Conservation (phyloP, 2,329 filamentous ascomycete species). For the Coniochaeta ligniaria region DNA sequence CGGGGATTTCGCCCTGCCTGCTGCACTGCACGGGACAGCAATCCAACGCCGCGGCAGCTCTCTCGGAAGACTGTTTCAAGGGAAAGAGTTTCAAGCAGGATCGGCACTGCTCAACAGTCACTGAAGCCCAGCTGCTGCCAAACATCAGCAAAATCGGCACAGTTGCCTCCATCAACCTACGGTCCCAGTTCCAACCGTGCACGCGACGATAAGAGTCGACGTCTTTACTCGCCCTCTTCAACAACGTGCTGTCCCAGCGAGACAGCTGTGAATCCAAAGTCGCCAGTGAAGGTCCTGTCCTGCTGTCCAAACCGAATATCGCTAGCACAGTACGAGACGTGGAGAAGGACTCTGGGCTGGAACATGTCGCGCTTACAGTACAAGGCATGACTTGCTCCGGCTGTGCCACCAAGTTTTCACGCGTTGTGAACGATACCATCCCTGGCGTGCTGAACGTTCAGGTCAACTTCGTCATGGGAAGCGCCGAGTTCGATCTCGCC, state of each 20-base stretch:
- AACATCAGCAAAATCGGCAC: not conserved
- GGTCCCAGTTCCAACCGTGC: not conserved
- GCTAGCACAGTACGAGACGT: conserved; percentile 9
- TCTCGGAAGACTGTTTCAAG: not conserved
- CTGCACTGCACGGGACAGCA: not conserved
- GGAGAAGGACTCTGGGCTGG: conserved; percentile 17
- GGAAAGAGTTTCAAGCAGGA: not conserved
- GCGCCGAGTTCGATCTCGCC: conserved; percentile 24
- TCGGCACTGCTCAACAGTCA: not conserved
- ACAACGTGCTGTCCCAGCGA: not conserved
- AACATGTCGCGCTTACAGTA: conserved; percentile 20
- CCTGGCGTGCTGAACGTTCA: conserved; percentile 21
- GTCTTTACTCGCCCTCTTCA: not conserved
- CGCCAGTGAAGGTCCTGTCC: not conserved
- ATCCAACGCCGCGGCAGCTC: not conserved
- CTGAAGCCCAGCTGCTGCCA: not conserved
- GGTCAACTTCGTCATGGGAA: conserved; percentile 30
- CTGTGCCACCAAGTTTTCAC: conserved; percentile 25
- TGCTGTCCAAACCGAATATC: not conserved
- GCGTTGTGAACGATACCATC: not conserved
- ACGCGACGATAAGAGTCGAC: not conserved
- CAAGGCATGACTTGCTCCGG: conserved; percentile 29
- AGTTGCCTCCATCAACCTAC: not conserved
- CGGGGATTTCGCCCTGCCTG: conserved; percentile 9
- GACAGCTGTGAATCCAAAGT: not conserved